Evolutionary conservation across 1,139 yeast species (phyloP).

Genomic region (Saccharomycopsis hybrid): DNA sequence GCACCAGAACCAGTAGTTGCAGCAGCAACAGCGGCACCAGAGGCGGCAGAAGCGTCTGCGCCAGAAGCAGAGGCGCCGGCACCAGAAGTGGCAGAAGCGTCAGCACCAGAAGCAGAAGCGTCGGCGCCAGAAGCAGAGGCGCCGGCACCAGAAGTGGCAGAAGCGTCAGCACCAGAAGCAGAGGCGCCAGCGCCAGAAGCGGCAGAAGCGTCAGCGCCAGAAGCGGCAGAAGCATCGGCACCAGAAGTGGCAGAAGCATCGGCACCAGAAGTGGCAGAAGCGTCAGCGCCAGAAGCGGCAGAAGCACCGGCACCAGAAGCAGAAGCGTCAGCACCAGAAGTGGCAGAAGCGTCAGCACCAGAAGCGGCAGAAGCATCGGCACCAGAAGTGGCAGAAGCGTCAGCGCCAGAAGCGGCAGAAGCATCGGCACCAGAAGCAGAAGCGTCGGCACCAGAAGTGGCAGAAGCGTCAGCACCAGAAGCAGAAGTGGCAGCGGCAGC

Average conservation of each 20-base stretch:
- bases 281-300: slow-evolving; percentile 1
- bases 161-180: background rate
- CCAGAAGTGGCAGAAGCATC: slow-evolving; percentile 9
- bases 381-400: no score
- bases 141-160: background rate
- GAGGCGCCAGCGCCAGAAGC: background rate
- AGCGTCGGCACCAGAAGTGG: no score
- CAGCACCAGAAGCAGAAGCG: background rate
- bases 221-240: slow-evolving; percentile 10
- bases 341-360: no score
- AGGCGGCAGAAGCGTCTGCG: slow-evolving; percentile 3
- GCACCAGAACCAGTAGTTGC: no score
- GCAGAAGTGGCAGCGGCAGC: no score
- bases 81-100: background rate
- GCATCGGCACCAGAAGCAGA: no score
- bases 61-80: slow-evolving; percentile 4
- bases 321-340: no score
- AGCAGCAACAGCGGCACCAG: slow-evolving; percentile 5
- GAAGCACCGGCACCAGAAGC: slow-evolving; percentile 1
- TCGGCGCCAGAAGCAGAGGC: background rate
- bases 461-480: no score
- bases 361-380: no score
- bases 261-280: slow-evolving; percentile 2
- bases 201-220: slow-evolving; percentile 6
- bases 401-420: no score